Conservation (phyloP, 2,329 filamentous ascomycete species). For the Calonectria leucothoes region DNA sequence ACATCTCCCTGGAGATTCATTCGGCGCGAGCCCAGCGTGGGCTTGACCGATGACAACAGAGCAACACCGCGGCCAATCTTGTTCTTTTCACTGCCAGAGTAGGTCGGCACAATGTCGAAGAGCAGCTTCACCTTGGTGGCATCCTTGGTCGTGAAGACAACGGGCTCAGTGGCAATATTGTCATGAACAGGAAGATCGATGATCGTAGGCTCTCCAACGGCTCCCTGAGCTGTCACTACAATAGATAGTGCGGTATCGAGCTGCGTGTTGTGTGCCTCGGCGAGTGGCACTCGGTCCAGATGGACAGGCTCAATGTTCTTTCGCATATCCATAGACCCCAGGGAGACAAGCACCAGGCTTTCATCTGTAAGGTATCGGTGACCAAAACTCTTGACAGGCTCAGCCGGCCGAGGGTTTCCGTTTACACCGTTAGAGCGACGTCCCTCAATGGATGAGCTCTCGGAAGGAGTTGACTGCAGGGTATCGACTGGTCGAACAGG, state of each 20-base stretch:
- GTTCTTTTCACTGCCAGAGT: slow-evolving; percentile 88
- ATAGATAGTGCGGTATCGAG: slow-evolving; percentile 94
- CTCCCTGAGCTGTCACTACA: slow-evolving; percentile 87
- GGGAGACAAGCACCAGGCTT: slow-evolving; percentile 89
- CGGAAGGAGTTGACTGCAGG: slow-evolving; percentile 44
- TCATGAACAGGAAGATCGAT: slow-evolving; percentile 95
- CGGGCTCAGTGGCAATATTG: slow-evolving; percentile 91
- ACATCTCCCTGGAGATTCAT: slow-evolving; percentile 94
- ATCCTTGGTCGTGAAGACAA: slow-evolving; percentile 87
- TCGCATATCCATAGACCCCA: slow-evolving; percentile 94
- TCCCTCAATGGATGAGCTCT: slow-evolving; percentile 71
- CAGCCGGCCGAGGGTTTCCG: slow-evolving; percentile 64
- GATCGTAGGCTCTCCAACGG: slow-evolving; percentile 85
- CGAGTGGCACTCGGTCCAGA: slow-evolving; percentile 87
- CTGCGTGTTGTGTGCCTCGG: slow-evolving; percentile 90
- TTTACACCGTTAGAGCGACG: slow-evolving; percentile 65
- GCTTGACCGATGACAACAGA: slow-evolving; percentile 86
- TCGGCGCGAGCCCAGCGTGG: slow-evolving; percentile 84
- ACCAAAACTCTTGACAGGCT: slow-evolving; percentile 94
- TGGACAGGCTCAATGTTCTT: slow-evolving; percentile 85
- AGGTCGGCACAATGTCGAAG: slow-evolving; percentile 96
- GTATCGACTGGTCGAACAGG: slow-evolving; percentile 33
- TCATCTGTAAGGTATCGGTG: slow-evolving; percentile 93
- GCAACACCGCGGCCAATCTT: slow-evolving; percentile 92
- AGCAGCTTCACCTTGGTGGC: slow-evolving; percentile 85